phyloP scores from a whole-genome alignment of 306 rosid genomes.

The Prinsepia uniflora region DNA sequence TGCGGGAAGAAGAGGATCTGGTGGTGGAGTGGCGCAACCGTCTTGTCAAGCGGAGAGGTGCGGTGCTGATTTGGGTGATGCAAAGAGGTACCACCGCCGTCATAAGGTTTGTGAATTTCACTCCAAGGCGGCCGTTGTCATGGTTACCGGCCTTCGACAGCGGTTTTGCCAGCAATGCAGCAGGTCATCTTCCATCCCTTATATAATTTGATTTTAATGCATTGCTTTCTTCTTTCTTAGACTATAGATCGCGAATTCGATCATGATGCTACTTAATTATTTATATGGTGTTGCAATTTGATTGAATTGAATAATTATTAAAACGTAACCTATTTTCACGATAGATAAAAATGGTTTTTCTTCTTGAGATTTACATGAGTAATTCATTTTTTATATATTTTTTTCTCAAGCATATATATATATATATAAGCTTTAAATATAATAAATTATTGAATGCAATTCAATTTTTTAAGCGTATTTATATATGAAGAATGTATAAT shows the following conservation, averaged over 20 bases:
- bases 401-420: no score
- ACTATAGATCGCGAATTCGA: no score
- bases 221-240: not conserved
- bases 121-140: constrained; percentile 60
- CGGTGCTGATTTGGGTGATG: constrained; percentile 48
- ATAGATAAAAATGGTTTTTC: constrained; percentile 1
- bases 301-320: no score
- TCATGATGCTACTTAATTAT: no score
- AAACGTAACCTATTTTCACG: no score
- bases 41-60: constrained; percentile 78
- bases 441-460: no score
- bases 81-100: constrained; percentile 77
- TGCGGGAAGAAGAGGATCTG: constrained; percentile 37
- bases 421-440: no score
- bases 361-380: no score
- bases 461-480: no score
- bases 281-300: not conserved
- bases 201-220: not conserved
- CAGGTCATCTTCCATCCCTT: constrained; percentile 50
- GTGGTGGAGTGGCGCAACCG: constrained; percentile 32
- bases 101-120: constrained; percentile 95
- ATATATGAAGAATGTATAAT: no score
- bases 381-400: no score
- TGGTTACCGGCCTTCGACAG: constrained; percentile 65
- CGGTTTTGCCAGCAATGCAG: constrained; percentile 99